Base-by-base conservation (phyloP, 2,329 filamentous ascomycete species). In the Aspergillus tanneri region DNA sequence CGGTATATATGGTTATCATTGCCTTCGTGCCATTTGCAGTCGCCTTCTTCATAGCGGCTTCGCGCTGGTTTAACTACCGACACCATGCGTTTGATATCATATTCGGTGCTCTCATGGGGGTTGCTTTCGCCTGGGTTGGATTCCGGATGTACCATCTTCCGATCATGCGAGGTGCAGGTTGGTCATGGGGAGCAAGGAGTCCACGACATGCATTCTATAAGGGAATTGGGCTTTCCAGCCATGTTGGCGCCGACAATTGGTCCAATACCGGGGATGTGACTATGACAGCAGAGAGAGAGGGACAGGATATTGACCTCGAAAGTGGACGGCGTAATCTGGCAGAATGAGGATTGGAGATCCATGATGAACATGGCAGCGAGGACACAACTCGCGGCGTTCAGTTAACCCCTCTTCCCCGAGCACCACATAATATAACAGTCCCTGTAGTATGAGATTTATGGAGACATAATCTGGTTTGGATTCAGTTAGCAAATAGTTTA, bases 41-140 rank as follows among this genome's bases (percentile, higher is more conserved):
- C 1, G 86, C 90, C 4, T 80, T 90, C 54, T 96, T 90, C 72
- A 87, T 96, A 53, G 79, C 86, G n/a, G 82, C 85, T 22, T 92
- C 89, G 1, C 86, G 92, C 9, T 97, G 86, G 80, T 90, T 86
- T 50, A 86, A 96, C 68, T 95, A 86, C 72, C 84, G 88, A 30
- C 92, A 97, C 68, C 88, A 92, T 66, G 90, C 86, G n/a, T 92
- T 96, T 66, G 92, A 97, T 56, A 88, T 96, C 56, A 72, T 96
- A 2, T 89, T 87, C 54, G 92, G 92, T n/a, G 87, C 85, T 46
- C 56, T 87, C 10, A 86, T 96, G 53, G 92, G 92, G 7, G 78
- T 85, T 11, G 70, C 84, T 36, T 81, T 81, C 28, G 81, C 88
- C 16, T 84, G 85, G 65, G 83, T 92, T 58, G 81, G 85, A 3